phyloP scores from a whole-genome alignment of 2,329 filamentous ascomycete species.

The Aspergillus puulaauensis region DNA sequence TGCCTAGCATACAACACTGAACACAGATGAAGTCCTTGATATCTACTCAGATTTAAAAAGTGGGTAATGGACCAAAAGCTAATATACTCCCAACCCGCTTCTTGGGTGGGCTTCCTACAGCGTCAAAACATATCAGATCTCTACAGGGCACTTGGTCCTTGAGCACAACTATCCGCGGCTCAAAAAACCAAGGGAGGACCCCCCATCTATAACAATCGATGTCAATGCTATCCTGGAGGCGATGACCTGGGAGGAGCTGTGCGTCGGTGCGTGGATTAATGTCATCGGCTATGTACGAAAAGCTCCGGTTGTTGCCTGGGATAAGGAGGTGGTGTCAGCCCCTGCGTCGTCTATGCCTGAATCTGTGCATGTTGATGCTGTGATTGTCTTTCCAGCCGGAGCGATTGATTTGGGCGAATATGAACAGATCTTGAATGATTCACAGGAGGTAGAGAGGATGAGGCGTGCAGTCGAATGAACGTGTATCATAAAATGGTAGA shows the following conservation, averaged over 20 bases:
- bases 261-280: slow-evolving; percentile 84
- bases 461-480: not conserved
- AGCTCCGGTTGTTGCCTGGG: not conserved
- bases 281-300: slow-evolving; percentile 72
- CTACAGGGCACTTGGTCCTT: slow-evolving; percentile 63
- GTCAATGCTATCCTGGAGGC: slow-evolving; percentile 68
- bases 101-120: slow-evolving; percentile 37
- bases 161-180: slow-evolving; percentile 62
- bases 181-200: slow-evolving; percentile 23
- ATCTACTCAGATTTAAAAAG: not conserved
- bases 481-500: not conserved
- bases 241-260: slow-evolving; percentile 62
- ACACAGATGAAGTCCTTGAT: not conserved
- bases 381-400: slow-evolving; percentile 76
- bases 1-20: not conserved
- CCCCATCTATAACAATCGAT: slow-evolving; percentile 62
- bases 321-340: not conserved
- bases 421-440: slow-evolving; percentile 56
- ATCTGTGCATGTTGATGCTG: slow-evolving; percentile 64
- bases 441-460: slow-evolving; percentile 34
- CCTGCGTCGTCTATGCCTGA: not conserved
- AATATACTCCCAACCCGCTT: not conserved
- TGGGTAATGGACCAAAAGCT: not conserved
- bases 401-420: slow-evolving; percentile 71
- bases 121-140: slow-evolving; percentile 58